Base-by-base conservation (phyloP, 2,329 filamentous ascomycete species). In the Cercospora zeina region DNA sequence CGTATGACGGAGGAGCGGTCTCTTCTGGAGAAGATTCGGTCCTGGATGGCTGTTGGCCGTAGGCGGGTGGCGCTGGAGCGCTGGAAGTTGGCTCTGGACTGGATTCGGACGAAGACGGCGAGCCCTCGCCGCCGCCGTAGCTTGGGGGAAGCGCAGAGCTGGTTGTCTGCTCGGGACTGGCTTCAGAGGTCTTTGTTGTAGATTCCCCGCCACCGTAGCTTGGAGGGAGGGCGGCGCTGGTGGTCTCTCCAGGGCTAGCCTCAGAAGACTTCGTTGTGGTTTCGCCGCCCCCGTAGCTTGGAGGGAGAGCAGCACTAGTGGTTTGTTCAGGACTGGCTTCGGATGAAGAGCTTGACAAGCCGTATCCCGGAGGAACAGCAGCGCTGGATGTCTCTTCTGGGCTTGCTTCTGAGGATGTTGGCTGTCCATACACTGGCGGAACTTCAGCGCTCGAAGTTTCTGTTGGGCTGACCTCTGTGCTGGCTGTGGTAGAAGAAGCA, bases 371-470 rank as follows among this genome's bases (percentile, higher is more conserved):
- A 14, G 47, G 31, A 8, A 33, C 42, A 2, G 31, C 39, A n/a
- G 42, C 24, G 27, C 27, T 58, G 16, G 39, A 49, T 7, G 55
- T 34, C 33, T 33, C 8, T 27, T 34, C 27, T 27, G 56, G 56
- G 31, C 42, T 51, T 11, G 39, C 56, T 34, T 39, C 56, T 14
- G 56, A 58, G 5, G 56, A 58, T 6, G 56, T 31, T 14, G 42
- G n/a, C 27, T 21, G 14, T 11, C 49, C 49, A 10, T 53, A 53
- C 3, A 3, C 49, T 19, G 49, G 49, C n/a, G 49, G 49, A 53
- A 34, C 31, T 9, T 33, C 31, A 4, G 31, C 49, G 30, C 49
- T 53, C n/a, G 49, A 53, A 19, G 49, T 53, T 4, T 34, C 27
- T 10, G 31, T 34, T 16, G 49, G 49, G 30, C 49, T 53, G 13